Conservation (phyloP, 2,329 filamentous ascomycete species). For the Myriangium duriaei region DNA sequence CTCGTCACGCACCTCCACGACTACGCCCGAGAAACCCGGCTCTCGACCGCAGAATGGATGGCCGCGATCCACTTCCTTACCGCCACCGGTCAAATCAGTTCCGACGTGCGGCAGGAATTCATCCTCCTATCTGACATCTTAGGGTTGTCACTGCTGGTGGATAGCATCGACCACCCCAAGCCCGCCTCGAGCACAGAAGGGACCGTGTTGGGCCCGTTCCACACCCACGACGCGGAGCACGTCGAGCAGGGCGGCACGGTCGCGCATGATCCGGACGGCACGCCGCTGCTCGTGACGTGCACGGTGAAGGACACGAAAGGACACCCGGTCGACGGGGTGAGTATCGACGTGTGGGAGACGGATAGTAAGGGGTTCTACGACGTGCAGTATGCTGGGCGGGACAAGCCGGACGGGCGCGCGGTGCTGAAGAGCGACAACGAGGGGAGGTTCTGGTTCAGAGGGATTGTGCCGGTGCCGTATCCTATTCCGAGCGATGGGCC, state of each 20-base stretch:
- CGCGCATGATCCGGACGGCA: constrained; percentile 55
- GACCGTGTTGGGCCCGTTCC: constrained; percentile 70
- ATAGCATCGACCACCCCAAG: constrained; percentile 75
- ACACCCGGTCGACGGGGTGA: constrained; percentile 50
- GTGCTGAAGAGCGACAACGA: constrained; percentile 56
- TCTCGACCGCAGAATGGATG: constrained; percentile 72
- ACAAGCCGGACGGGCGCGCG: constrained; percentile 58
- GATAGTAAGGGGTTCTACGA: constrained; percentile 72
- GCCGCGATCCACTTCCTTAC: constrained; percentile 59
- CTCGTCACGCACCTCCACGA: constrained; percentile 70
- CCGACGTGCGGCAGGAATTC: constrained; percentile 56
- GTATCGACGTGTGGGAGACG: constrained; percentile 76
- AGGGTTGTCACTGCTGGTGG: constrained; percentile 66
- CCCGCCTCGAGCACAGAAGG: constrained; percentile 58
- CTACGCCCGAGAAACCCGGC: constrained; percentile 65
- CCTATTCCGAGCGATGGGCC: constrained; percentile 76
- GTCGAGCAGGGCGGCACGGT: constrained; percentile 48
- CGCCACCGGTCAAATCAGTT: constrained; percentile 59
- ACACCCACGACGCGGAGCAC: constrained; percentile 61
- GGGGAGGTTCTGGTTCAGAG: constrained; percentile 74
- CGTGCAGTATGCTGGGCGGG: constrained; percentile 57
- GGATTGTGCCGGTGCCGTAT: constrained; percentile 74
- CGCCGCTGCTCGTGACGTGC: constrained; percentile 61
- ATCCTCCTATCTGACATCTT: constrained; percentile 72
- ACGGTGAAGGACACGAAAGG: constrained; percentile 54